phyloP scores from a whole-genome alignment of 1,284 basidiomycete genomes.

The Cerioporus squamosus region DNA sequence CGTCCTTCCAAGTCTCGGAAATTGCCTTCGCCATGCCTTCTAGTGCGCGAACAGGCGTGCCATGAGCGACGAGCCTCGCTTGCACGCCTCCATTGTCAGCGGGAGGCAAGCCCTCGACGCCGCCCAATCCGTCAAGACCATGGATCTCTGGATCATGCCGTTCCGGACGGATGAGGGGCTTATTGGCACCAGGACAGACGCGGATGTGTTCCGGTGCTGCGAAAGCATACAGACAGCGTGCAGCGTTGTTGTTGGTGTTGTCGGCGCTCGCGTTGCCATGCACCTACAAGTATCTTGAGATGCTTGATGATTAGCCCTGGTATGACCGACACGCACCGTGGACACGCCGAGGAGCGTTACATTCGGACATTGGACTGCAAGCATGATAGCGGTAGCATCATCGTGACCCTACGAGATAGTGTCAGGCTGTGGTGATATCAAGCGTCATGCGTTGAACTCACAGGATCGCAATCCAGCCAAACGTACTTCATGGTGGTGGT shows the following conservation, averaged over 20 bases:
- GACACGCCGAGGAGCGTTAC: conserved; percentile 79
- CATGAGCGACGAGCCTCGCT: conserved; percentile 49
- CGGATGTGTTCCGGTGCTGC: conserved; percentile 58
- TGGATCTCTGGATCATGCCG: conserved; percentile 71
- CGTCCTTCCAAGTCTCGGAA: conserved; percentile 55
- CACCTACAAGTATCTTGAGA: conserved; percentile 47
- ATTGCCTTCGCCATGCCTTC: conserved; percentile 70
- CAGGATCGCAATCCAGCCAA: conserved; percentile 65
- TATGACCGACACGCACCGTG: conserved; percentile 51
- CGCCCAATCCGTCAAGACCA: conserved; percentile 78
- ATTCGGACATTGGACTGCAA: conserved; percentile 67
- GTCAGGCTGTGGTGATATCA: background rate
- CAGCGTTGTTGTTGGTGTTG: conserved; percentile 73
- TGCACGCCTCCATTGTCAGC: conserved; percentile 50
- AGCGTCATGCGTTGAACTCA: conserved; percentile 30
- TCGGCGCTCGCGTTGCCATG: conserved; percentile 76
- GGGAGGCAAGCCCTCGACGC: conserved; percentile 73
- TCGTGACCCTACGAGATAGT: conserved; percentile 72
- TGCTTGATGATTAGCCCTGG: background rate
- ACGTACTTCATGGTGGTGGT: conserved; percentile 32
- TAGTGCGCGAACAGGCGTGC: conserved; percentile 52
- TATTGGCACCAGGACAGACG: conserved; percentile 69
- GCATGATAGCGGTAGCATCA: conserved; percentile 80
- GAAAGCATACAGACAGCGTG: conserved; percentile 73
- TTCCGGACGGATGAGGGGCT: conserved; percentile 57